A percentile compares a stretch with the other conserved stretches of the same genome.
phyloP scores from a whole-genome alignment of 805 yeast species.

The Kluyveromyces siamensis region DNA sequence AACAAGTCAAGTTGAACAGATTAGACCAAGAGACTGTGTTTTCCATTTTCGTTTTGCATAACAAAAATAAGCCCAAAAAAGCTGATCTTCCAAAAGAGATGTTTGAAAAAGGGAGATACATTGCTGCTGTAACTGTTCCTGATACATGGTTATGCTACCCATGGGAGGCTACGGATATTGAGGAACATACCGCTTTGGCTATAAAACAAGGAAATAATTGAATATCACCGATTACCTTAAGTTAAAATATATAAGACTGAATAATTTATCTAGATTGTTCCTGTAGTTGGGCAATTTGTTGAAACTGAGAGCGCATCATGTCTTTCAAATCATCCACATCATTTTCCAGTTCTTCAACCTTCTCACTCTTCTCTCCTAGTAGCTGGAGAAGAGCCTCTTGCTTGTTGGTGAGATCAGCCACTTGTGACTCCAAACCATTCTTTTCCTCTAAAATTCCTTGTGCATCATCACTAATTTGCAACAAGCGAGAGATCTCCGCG shows the following conservation, averaged over 20 bases:
- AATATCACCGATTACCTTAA: background rate
- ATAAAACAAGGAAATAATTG: conserved; percentile 55
- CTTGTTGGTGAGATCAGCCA: conserved; percentile 32
- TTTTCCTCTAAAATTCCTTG: conserved; percentile 27
- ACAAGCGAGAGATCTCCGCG: conserved; percentile 51
- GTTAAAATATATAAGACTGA: background rate
- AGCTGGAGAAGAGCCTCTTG: conserved; percentile 53
- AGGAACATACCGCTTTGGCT: conserved; percentile 60
- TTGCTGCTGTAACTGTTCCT: conserved; percentile 65
- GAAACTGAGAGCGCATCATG: conserved; percentile 73
- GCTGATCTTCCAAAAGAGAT: conserved; percentile 60
- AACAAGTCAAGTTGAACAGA: conserved; percentile 53
- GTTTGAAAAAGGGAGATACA: conserved; percentile 55
- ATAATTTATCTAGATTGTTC: conserved; percentile 13
- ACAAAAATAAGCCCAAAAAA: conserved; percentile 72
- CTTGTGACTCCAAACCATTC: conserved; percentile 22
- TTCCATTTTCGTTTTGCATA: conserved; percentile 74
- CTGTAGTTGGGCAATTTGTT: conserved; percentile 69
- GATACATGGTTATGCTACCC: conserved; percentile 87
- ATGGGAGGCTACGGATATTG: conserved; percentile 82
- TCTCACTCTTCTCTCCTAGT: conserved; percentile 82
- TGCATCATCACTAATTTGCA: conserved; percentile 47
- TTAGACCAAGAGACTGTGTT: conserved; percentile 53
- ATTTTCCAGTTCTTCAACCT: conserved; percentile 73
- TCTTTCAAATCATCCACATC: conserved; percentile 88